A percentile compares a stretch with the other conserved stretches of the same genome.
These are phyloP conservation scores for Emmonsia crescens DNA, from an alignment of 2,329 filamentous ascomycete genomes.

Conservation along the genomic window DNA sequence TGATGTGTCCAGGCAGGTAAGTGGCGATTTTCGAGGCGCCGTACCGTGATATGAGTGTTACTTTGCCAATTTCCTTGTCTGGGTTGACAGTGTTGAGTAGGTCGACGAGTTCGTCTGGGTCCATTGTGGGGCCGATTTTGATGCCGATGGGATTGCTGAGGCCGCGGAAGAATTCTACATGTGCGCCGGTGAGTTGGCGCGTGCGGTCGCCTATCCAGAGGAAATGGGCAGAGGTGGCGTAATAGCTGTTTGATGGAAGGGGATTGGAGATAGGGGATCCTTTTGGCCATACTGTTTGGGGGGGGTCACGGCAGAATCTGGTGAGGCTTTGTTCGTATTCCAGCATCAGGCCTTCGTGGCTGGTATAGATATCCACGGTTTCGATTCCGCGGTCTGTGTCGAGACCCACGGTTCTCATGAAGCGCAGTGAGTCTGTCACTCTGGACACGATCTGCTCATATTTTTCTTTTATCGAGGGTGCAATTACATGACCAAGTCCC, in stretches of 20 bases:
- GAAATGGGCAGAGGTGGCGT: conserved; percentile 92
- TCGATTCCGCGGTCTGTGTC: conserved; percentile 74
- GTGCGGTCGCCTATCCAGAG: conserved; percentile 98
- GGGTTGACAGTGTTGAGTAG: conserved; percentile 85
- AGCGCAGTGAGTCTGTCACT: conserved; percentile 81
- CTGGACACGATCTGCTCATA: conserved; percentile 76
- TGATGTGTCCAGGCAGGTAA: conserved; percentile 75
- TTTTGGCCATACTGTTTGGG: conserved; percentile 21
- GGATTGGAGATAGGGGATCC: conserved; percentile 16
- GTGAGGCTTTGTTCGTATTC: conserved; percentile 91
- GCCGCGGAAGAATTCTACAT: conserved; percentile 95
- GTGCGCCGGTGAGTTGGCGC: conserved; percentile 80
- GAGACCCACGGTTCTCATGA: conserved; percentile 89
- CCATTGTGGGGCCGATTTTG: conserved; percentile 86
- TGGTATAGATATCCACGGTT: conserved; percentile 90
- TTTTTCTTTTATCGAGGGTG: conserved; percentile 70
- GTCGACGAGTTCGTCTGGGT: conserved; percentile 59
- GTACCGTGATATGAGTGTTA: conserved; percentile 93
- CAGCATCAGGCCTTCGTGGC: conserved; percentile 84
- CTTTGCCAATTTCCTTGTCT: conserved; percentile 69
- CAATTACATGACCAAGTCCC: conserved; percentile 82
- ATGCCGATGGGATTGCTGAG: conserved; percentile 93
- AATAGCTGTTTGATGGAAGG: conserved; percentile 54
- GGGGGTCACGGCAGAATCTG: conserved; percentile 46
- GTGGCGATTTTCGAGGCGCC: conserved; percentile 65